A percentile compares a stretch with the other conserved stretches of the same genome.
Evolutionary conservation across 2,329 filamentous ascomycete species (phyloP).

Genomic region (Fusarium fujikuroi): DNA sequence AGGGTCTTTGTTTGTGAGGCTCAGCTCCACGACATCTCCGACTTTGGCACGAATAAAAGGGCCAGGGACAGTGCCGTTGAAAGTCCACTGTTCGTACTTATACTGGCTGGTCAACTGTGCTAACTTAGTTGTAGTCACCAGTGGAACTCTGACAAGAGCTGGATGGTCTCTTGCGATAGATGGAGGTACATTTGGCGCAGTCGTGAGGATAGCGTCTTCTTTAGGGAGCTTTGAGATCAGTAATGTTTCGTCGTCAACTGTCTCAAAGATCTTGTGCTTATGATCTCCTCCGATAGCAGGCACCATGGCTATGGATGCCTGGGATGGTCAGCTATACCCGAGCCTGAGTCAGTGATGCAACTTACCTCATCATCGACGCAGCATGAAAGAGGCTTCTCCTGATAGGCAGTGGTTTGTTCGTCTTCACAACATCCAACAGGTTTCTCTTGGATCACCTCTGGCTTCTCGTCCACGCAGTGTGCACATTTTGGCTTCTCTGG

Average conservation of each 20-base stretch:
- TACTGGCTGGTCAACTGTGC: conserved; percentile 25
- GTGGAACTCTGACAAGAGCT: background rate
- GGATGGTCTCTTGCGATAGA: background rate
- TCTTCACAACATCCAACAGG: background rate
- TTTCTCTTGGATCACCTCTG: background rate
- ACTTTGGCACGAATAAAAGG: conserved; percentile 23
- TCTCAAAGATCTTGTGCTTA: background rate
- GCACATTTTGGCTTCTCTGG: background rate
- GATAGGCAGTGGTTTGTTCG: background rate
- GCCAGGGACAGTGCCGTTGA: conserved; percentile 25
- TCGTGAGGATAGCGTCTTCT: background rate
- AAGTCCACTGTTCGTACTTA: conserved; percentile 29
- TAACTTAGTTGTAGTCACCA: conserved; percentile 9
- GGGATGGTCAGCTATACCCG: background rate
- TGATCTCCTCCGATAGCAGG: background rate
- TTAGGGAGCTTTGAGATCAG: background rate
- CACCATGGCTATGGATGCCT: background rate
- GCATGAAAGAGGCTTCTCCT: background rate
- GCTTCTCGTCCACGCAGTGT: background rate
- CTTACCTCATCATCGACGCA: background rate
- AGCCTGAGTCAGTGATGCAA: too few relatives aligned
- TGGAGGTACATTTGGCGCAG: background rate
- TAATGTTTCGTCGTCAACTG: background rate
- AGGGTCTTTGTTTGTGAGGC: conserved; percentile 8
- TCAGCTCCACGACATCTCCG: conserved; percentile 21